Base-by-base conservation (phyloP, 768 basidiomycete genomes). In the Guyanaporus albipodus region DNA sequence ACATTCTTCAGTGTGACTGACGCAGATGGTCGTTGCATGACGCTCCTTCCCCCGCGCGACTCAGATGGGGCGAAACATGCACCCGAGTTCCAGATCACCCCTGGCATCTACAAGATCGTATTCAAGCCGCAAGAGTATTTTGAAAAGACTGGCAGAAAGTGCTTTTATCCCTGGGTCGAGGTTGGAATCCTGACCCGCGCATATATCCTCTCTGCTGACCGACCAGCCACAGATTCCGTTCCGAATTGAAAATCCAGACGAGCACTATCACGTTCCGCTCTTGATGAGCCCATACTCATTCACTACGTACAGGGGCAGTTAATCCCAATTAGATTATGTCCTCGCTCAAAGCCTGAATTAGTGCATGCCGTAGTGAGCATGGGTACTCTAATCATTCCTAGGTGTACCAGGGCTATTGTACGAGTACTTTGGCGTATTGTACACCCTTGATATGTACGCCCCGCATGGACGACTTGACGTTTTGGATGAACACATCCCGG, bases 261-360 rank as follows among this genome's bases (percentile, higher is more conserved):
- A 94, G 57, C 91, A 95, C 58, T 85, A 93, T 62, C 93, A 96
- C 55, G 83, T 96, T 42, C 93, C 93, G 0, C 72, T 96, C n/a
- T 67, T 96, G 12, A 84, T 95, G 59, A 94, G 89, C 63, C 91
- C 92, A 5, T 91, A 85, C 67, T 87, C 87, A 4, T 96, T 82
- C 64, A 93, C 92, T 12, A 94, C 93, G 6, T 96, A 95, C 62
- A 74, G 91, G 52, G 93, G 93, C n/a, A 94, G 89, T 66, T 91
- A 57, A 64, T 59, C 8, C 33, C 0, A n/a, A 11, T 4, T n/a
- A n/a, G 29, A 31, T n/a, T n/a, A 18, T 41, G 36, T 38, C 38
- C 12, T 21, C 12, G 38, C 23, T 38, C 33, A 45, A 35, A 26
- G 35, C 49, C 40, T 51, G 48, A 36, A 27, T 27, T 29, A 46